Percentiles rank a stretch among this genome's conserved stretches.
phyloP scores from a whole-genome alignment of 2,329 filamentous ascomycete species.

The Eutypella sp. region DNA sequence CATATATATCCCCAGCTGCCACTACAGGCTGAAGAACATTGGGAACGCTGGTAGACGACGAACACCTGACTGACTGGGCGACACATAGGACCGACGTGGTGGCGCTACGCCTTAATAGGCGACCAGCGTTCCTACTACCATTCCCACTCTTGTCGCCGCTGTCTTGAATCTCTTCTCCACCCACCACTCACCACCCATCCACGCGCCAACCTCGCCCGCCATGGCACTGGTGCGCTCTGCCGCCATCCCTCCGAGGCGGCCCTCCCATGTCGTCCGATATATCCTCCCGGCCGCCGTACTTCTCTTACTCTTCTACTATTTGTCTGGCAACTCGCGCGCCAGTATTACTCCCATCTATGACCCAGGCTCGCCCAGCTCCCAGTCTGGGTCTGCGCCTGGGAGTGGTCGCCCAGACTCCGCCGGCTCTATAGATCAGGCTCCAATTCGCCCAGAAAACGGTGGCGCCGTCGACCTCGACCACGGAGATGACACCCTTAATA shows the following conservation, averaged over 20 bases:
- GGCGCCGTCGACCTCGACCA: background rate
- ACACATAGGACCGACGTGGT: background rate
- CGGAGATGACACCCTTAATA: background rate
- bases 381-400: constrained; percentile 8
- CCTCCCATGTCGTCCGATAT: constrained; percentile 39
- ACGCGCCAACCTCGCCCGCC: too few species aligned
- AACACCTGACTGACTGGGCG: background rate
- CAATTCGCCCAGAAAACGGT: background rate
- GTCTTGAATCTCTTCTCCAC: background rate
- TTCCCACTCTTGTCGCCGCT: background rate
- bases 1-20: too few species aligned
- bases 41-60: background rate
- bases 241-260: constrained; percentile 38
- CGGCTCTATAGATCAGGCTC: background rate
- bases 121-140: background rate
- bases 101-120: background rate
- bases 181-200: too few species aligned
- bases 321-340: constrained; percentile 17
- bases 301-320: constrained; percentile 29
- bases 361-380: too few species aligned
- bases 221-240: constrained; percentile 30
- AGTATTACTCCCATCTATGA: too few species aligned
- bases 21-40: too few species aligned
- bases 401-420: too few species aligned
- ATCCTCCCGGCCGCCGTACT: constrained; percentile 32